Evolutionary conservation across 106 monocot species (phyloP).

Genomic region (Acorus calamus): DNA sequence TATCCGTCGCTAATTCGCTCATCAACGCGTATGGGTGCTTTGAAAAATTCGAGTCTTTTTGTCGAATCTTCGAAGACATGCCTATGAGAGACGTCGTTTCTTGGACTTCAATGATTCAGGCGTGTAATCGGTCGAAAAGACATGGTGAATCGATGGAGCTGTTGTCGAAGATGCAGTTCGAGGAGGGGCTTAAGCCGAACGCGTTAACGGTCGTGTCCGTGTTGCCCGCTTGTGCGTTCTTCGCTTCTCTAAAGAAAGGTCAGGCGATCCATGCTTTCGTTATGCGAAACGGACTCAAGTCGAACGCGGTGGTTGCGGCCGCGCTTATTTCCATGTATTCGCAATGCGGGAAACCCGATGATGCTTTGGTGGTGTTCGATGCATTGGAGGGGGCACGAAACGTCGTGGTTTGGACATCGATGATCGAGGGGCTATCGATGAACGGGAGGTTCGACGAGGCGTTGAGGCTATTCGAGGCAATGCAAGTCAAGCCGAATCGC

Average conservation of each 20-base stretch:
- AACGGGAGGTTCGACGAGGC: constrained; percentile 22
- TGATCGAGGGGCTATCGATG: constrained; percentile 38
- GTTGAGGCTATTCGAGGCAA: constrained; percentile 20
- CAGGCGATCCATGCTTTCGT: constrained; percentile 39
- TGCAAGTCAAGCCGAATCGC: constrained; percentile 31
- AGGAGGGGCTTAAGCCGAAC: constrained; percentile 25
- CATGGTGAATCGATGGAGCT: constrained; percentile 21
- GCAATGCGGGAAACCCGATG: constrained; percentile 26
- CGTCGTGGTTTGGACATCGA: constrained; percentile 38
- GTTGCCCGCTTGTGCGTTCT: constrained; percentile 42
- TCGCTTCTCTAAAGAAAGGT: constrained; percentile 34
- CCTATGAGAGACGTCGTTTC: constrained; percentile 24
- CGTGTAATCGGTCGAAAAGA: constrained; percentile 7
- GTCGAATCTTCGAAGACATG: constrained; percentile 23
- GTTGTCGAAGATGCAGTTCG: constrained; percentile 36
- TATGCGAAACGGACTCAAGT: constrained; percentile 23
- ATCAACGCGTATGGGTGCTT: constrained; percentile 34
- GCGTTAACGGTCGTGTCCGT: constrained; percentile 35
- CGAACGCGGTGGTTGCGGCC: constrained; percentile 24
- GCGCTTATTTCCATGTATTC: constrained; percentile 38
- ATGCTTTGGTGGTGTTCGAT: constrained; percentile 23
- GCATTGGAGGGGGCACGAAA: constrained; percentile 10
- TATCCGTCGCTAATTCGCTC: constrained; percentile 38
- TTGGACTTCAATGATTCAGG: constrained; percentile 27
- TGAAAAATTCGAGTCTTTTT: constrained; percentile 6